Base-by-base conservation (phyloP, 2,329 filamentous ascomycete species). In the Fusarium subtropicale region DNA sequence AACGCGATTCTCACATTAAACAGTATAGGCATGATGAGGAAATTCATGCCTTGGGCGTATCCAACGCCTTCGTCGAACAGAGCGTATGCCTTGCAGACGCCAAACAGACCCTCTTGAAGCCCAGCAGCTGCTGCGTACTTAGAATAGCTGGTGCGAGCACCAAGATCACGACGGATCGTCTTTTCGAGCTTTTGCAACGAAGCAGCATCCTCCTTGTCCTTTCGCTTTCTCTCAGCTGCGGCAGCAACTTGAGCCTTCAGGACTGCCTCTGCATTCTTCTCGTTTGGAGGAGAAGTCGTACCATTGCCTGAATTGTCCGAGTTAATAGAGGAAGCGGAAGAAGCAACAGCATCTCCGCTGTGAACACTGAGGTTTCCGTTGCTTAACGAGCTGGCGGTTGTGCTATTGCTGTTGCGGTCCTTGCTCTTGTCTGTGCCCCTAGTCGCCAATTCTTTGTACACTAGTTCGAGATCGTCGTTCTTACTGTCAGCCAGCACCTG, bases 11-110 rank as follows among this genome's bases (percentile, higher is more conserved):
- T 84, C 81, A 92, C 90, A 78, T 97, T 98, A 82, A 99, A 97
- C 2, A 99, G 84, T 20, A 99, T 80, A 26, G 97, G 96, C 94
- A 98, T 98, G 50, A 94, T 92, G 63, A 99, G 88, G 76, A 99
- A 99, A 77, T 98, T 99, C 92, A 99, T 97, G 76, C 96, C 96
- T 79, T 99, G 96, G 0, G 97, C 95, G 79, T 99, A 99, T 33
- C 96, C 95, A 36, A 99, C 96, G 10, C 86, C 91, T 75, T 97
- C 94, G 75, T 99, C 96, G 73, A 94, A 98, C 31, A 99, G 84
- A 16, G 96, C 96, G 80, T 99, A 99, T 3, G 96, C 94, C 80
- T 98, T 99, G 83, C 96, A 99, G 36, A 99, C 89, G 38, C 94
- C 94, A 79, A 97, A 98, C 12, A 99, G 86, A 11, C 93, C 92